Percentiles rank a stretch among this genome's conserved stretches.
Evolutionary conservation across 2,329 filamentous ascomycete genomes (phyloP).

Genomic region (Clonostachys chloroleuca): DNA sequence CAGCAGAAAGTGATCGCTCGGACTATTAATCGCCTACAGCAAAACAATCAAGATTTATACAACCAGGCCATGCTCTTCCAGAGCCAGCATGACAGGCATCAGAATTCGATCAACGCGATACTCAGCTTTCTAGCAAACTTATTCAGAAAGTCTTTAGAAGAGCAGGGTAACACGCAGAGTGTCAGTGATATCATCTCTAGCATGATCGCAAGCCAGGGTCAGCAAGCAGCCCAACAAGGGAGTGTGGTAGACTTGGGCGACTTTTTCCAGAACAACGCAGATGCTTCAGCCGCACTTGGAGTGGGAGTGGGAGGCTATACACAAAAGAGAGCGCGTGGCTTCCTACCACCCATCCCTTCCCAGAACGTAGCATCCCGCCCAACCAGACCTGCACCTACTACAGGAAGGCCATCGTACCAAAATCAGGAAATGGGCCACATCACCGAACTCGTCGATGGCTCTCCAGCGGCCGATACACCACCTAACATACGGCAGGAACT

Average conservation of each 20-base stretch:
- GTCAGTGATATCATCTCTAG: conserved; percentile 81
- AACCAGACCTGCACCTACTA: conserved; percentile 18
- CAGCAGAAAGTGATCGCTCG: conserved; percentile 83
- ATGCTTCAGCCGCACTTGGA: conserved; percentile 27
- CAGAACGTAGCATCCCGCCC: conserved; percentile 9
- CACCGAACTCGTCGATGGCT: conserved; percentile 55
- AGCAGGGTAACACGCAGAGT: conserved; percentile 70
- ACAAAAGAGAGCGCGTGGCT: conserved; percentile 46
- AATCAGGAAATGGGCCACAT: conserved; percentile 49
- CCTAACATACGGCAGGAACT: conserved; percentile 51
- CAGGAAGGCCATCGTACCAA: conserved; percentile 14
- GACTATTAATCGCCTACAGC: conserved; percentile 74
- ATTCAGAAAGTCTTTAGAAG: conserved; percentile 89
- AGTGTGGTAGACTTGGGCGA: conserved; percentile 60
- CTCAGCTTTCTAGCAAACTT: conserved; percentile 95
- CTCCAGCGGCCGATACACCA: conserved; percentile 37
- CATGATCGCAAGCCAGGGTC: conserved; percentile 57
- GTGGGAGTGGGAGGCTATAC: conserved; percentile 19
- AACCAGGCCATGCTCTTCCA: conserved; percentile 87
- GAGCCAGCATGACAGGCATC: conserved; percentile 89
- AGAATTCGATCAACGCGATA: conserved; percentile 98
- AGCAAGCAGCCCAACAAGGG: conserved; percentile 40
- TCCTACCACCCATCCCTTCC: conserved; percentile 49
- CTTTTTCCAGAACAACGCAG: conserved; percentile 43
- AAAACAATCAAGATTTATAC: conserved; percentile 84